A percentile compares a stretch with the other conserved stretches of the same genome.
Conservation (phyloP, 78 protist genomes). For the Pigoraptor vietnamica region DNA sequence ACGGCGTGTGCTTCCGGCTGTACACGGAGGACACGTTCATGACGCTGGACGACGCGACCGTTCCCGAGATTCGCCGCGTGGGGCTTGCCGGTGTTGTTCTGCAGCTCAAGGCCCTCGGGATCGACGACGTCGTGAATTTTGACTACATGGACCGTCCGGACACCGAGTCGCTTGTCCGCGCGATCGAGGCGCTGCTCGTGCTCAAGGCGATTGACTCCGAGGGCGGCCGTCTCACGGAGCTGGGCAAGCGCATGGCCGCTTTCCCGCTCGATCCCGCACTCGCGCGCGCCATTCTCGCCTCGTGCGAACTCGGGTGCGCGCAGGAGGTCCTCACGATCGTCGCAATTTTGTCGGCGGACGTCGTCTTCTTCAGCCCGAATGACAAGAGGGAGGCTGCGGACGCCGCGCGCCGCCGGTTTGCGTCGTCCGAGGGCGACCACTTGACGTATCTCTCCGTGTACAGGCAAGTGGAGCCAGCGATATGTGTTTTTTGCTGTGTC, state of each 20-base stretch:
- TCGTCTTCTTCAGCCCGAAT: constrained; percentile 85
- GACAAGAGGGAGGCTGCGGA: constrained; percentile 85
- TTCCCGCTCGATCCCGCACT: constrained; percentile 80
- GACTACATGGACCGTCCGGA: constrained; percentile 88
- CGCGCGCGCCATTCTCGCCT: constrained; percentile 57
- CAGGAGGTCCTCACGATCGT: constrained; percentile 78
- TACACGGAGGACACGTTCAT: constrained; percentile 77
- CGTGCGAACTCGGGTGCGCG: neutral
- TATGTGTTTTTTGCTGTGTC: no score
- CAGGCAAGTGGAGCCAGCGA: no score
- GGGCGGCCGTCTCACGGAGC: constrained; percentile 24
- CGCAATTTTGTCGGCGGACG: constrained; percentile 82
- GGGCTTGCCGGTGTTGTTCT: constrained; percentile 57
- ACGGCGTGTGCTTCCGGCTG: constrained; percentile 90
- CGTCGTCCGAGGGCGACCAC: constrained; percentile 93
- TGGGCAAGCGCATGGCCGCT: constrained; percentile 51
- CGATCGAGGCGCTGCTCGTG: neutral
- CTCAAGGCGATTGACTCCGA: constrained; percentile 65
- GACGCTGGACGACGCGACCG: constrained; percentile 33
- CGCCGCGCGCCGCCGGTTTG: constrained; percentile 79
- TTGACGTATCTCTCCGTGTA: constrained; percentile 88
- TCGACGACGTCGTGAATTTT: constrained; percentile 66
- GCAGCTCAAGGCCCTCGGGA: constrained; percentile 86
- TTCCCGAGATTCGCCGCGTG: constrained; percentile 19
- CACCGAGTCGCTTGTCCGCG: neutral